Evolutionary conservation across 768 basidiomycete species (phyloP).

Genomic region (Amanita pseudoporphyria): DNA sequence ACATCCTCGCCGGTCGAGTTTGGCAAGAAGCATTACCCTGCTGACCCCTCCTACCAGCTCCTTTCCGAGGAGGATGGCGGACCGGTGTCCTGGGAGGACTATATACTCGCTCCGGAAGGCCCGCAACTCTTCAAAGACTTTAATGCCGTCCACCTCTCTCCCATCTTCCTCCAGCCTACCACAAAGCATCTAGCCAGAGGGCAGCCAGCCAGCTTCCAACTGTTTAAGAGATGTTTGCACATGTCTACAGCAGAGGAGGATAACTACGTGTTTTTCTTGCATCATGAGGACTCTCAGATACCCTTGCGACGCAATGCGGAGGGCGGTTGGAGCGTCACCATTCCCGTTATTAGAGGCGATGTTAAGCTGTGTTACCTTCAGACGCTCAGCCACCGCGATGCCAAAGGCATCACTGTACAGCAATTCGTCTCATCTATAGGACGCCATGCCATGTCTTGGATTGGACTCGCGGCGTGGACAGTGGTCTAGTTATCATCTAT

Average conservation of each 20-base stretch:
- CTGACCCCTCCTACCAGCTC: constrained; percentile 33
- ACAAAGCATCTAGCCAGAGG: constrained; percentile 23
- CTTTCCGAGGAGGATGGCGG: constrained; percentile 28
- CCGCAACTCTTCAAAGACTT: constrained; percentile 28
- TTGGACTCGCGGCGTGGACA: constrained; percentile 26
- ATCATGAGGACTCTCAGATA: constrained; percentile 21
- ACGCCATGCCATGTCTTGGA: constrained; percentile 29
- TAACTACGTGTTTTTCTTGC: constrained; percentile 32
- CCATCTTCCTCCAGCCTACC: constrained; percentile 25
- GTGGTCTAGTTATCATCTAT: constrained; percentile 14
- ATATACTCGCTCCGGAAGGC: constrained; percentile 31
- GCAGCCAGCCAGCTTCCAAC: constrained; percentile 25
- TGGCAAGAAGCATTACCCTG: constrained; percentile 33
- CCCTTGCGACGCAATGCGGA: constrained; percentile 26
- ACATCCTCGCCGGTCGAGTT: constrained; percentile 32
- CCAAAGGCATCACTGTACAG: constrained; percentile 27
- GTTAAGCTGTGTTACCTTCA: constrained; percentile 27
- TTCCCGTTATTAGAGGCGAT: constrained; percentile 26
- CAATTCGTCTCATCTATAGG: constrained; percentile 24
- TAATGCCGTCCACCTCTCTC: constrained; percentile 23
- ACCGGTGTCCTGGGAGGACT: constrained; percentile 32
- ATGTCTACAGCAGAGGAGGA: constrained; percentile 31
- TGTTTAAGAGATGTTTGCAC: constrained; percentile 38
- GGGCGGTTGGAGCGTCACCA: constrained; percentile 31
- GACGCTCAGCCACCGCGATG: constrained; percentile 26